Evolutionary conservation across 257 asterid species (phyloP).

Genomic region (Rauvolfia tetraphylla): DNA sequence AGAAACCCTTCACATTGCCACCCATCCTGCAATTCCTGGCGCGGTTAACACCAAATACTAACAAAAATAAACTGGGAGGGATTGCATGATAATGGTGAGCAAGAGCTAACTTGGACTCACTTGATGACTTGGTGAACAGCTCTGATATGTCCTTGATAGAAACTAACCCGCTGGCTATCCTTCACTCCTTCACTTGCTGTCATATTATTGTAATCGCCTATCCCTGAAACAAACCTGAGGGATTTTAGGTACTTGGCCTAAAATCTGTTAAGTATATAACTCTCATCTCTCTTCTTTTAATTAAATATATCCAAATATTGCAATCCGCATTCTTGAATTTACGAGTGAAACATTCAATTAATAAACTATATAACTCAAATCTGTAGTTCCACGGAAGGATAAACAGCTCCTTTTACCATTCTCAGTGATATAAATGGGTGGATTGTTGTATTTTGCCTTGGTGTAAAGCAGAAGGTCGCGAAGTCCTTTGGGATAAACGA

Average conservation of each 20-base stretch:
- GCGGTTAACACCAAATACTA: background rate
- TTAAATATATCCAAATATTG: no score
- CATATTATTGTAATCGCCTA: conserved; percentile 10
- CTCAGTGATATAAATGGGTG: conserved; percentile 39
- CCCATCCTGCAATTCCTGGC: conserved; percentile 24
- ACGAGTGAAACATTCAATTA: background rate
- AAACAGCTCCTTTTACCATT: conserved; percentile 16
- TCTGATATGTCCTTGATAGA: conserved; percentile 38
- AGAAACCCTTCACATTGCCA: conserved; percentile 46
- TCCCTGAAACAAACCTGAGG: conserved; percentile 1
- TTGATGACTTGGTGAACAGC: conserved; percentile 35
- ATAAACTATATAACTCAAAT: background rate
- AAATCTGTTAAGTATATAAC: no score
- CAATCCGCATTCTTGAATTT: background rate
- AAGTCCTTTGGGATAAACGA: conserved; percentile 46
- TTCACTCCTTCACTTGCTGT: conserved; percentile 10
- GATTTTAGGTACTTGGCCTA: no score
- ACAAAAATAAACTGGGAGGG: no score
- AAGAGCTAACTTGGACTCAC: conserved; percentile 21
- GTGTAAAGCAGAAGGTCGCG: conserved; percentile 33
- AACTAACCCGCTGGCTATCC: conserved; percentile 18
- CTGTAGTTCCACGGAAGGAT: no score
- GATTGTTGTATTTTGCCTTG: conserved; percentile 39
- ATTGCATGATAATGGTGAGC: background rate
- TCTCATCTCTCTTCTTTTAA: no score